Evolutionary conservation across 2,329 filamentous ascomycete genomes (phyloP), one percentile per base, ranked within the genome.

Genomic region (Sarocladiaceae sp.): DNA sequence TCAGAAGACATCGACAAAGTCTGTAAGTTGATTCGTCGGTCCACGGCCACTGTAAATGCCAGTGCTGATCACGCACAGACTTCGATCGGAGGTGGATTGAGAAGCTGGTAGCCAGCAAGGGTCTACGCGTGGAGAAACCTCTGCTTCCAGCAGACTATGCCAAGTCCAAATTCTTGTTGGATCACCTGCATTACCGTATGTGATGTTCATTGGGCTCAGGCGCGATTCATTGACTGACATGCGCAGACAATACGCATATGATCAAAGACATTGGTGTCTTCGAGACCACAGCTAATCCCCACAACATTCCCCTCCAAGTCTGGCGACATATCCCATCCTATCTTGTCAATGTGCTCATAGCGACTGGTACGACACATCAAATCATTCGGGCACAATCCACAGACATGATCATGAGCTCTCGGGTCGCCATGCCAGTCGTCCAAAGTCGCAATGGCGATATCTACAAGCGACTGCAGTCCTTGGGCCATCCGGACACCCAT

Each of bases 191-290:
- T 20, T 49, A 49, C 28, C 46, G 46, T 49, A 20, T 18, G 46
- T 13, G 11, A 13, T 12, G 13, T 22, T 13, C 12, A 49, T 10
- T 47, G 5, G 7, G 4, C 11, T 15, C 11, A 47, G 35, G 35
- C 15, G 4, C 20, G 18, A 15, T 20, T 22, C 3, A 4, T 8
- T 20, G 7, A 40, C 46, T 47, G 17, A 33, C 46, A 22, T 22
- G 10, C 6, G 25, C 20, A 49, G 46, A 49, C 28, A 49, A 49
- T 29, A 35, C 26, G 6, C 22, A 49, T 35, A 49, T 49, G 46
- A 49, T 49, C 6, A 49, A 36, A 11, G 46, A 49, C 18, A 33
- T 49, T 35, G 46, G 46, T 18, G 46, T 49, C 29, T 15, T 49
- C 17, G 3, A 5, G 4, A 33, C 8, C 28, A 20, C n/a, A 6